Conservation (phyloP, 768 basidiomycete species). For the Pleurotus citrinopileatus region DNA sequence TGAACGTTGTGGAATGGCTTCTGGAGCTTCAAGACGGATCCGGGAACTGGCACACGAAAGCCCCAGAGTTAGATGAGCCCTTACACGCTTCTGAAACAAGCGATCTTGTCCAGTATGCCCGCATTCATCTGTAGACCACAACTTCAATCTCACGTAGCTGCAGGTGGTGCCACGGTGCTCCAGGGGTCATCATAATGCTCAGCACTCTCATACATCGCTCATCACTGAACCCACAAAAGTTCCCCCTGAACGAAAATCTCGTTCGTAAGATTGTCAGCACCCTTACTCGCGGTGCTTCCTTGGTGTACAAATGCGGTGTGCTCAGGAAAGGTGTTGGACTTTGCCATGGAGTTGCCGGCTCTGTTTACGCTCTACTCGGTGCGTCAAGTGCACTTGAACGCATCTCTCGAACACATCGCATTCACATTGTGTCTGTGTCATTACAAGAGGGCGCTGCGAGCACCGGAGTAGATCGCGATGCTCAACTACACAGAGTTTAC, state of each 20-base stretch:
- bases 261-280: conserved; percentile 27
- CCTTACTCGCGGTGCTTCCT: conserved; percentile 33
- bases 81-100: conserved; percentile 19
- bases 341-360: conserved; percentile 57
- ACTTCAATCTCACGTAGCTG: background rate
- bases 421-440: background rate
- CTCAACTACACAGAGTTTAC: conserved; percentile 12
- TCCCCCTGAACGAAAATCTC: conserved; percentile 22
- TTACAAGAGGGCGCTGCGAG: background rate
- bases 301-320: conserved; percentile 47
- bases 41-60: conserved; percentile 55
- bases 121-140: conserved; percentile 14
- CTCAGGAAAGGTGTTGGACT: conserved; percentile 58
- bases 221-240: conserved; percentile 14
- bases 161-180: conserved; percentile 62
- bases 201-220: conserved; percentile 37
- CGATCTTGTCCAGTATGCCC: conserved; percentile 47
- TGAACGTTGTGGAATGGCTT: conserved; percentile 47
- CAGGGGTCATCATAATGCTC: conserved; percentile 47
- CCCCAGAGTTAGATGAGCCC: conserved; percentile 19
- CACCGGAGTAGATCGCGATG: background rate
- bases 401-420: background rate
- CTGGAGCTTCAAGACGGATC: conserved; percentile 37
- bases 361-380: conserved; percentile 50
- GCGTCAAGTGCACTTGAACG: conserved; percentile 41